Evolutionary conservation across 345 rosid species (phyloP).

Genomic region (Eucalyptus brandiana): DNA sequence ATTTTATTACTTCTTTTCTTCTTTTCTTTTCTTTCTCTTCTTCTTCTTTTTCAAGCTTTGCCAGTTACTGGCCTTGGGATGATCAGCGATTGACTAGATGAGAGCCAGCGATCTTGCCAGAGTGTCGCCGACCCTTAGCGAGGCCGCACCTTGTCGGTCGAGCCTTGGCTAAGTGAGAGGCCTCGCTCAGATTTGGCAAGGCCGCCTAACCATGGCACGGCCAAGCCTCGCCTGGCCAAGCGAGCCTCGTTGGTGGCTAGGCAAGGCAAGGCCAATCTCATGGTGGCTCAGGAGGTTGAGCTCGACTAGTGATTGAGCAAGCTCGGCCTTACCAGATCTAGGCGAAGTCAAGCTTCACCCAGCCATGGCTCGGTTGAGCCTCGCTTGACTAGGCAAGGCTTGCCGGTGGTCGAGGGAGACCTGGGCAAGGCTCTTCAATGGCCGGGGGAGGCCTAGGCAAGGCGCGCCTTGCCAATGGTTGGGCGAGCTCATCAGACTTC

Average conservation of each 20-base stretch:
- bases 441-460: no score
- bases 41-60: no score
- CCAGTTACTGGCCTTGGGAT: fast-evolving
- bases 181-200: fast-evolving
- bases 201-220: fast-evolving
- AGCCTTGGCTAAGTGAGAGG: no score
- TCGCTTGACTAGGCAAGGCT: fast-evolving
- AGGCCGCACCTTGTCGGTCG: fast-evolving
- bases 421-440: fast-evolving
- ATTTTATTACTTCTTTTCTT: no score
- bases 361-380: no score
- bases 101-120: fast-evolving
- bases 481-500: fast-evolving
- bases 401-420: fast-evolving
- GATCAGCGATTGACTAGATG: fast-evolving
- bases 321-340: fast-evolving
- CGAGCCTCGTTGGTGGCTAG: fast-evolving
- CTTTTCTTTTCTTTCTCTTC: no score
- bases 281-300: no score
- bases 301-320: fast-evolving
- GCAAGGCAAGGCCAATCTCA: fast-evolving
- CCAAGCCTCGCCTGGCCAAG: no score
- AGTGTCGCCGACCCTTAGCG: fast-evolving
- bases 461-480: fast-evolving
- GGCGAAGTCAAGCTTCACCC: no score